Conservation (phyloP, 2,329 filamentous ascomycete genomes). For the Verticillium nonalfalfae region DNA sequence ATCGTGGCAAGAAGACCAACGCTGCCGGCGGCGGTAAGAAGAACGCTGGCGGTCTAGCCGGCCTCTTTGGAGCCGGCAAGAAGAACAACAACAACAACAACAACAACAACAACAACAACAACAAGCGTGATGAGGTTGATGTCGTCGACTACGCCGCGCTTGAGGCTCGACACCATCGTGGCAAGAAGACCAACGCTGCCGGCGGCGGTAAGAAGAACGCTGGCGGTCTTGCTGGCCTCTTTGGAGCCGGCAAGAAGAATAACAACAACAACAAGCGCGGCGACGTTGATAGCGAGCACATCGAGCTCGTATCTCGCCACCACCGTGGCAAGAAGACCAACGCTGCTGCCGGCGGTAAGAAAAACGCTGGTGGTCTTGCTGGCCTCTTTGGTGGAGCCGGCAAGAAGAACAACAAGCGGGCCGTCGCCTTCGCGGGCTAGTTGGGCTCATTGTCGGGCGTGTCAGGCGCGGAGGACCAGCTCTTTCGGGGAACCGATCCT, state of each 20-base stretch:
- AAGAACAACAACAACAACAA: background rate
- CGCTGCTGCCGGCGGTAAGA: background rate
- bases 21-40: background rate
- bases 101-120: background rate
- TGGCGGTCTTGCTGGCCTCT: background rate
- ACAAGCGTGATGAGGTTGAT: background rate
- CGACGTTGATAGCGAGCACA: background rate
- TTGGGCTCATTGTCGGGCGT: too few relatives aligned
- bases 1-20: background rate
- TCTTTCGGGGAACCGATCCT: background rate
- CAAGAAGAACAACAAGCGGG: constrained; percentile 3
- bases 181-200: background rate
- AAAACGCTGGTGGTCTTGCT: background rate
- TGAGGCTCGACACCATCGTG: background rate
- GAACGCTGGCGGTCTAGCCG: background rate
- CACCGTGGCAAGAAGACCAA: constrained; percentile 1
- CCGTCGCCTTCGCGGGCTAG: background rate
- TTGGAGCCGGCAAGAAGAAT: background rate
- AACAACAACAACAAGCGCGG: background rate
- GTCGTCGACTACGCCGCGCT: background rate
- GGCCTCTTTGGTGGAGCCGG: background rate
- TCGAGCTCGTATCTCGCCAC: background rate
- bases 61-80: background rate
- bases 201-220: background rate
- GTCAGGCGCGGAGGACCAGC: background rate